phyloP scores from a whole-genome alignment of 1,139 yeast genomes.

The Debaryomycetaceae sp. region DNA sequence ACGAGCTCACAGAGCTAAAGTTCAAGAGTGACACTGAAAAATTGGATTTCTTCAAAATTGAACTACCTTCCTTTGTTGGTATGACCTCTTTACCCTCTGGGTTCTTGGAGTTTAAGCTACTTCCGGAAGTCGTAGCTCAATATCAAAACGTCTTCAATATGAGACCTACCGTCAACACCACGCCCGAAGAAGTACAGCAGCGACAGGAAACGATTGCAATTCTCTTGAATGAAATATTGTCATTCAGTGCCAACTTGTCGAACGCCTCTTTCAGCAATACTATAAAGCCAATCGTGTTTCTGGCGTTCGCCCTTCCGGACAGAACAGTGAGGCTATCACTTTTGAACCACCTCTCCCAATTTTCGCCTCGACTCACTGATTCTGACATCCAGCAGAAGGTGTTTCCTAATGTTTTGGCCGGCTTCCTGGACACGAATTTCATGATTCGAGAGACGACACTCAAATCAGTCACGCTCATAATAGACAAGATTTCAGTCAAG shows the following conservation, averaged over 20 bases:
- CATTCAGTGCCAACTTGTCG: conserved; percentile 36
- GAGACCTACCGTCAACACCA: conserved; percentile 20
- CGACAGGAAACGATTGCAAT: conserved; percentile 39
- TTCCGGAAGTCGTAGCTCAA: conserved; percentile 58
- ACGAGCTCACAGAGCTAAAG: conserved; percentile 49
- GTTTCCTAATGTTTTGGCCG: conserved; percentile 65
- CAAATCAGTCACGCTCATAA: conserved; percentile 60
- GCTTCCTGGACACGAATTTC: conserved; percentile 81
- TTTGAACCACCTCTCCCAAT: conserved; percentile 58
- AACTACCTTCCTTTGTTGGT: conserved; percentile 26
- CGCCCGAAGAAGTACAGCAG: conserved; percentile 26
- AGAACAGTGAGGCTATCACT: conserved; percentile 71
- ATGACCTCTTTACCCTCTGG: conserved; percentile 45
- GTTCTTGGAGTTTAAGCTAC: conserved; percentile 55
- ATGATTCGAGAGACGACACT: conserved; percentile 78
- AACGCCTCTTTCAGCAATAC: conserved; percentile 36
- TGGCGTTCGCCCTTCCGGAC: conserved; percentile 64
- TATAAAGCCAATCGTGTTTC: conserved; percentile 62
- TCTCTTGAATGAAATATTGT: conserved; percentile 43
- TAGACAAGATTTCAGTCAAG: conserved; percentile 68
- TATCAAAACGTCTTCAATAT: conserved; percentile 23
- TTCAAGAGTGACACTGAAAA: conserved; percentile 50
- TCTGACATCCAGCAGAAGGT: conserved; percentile 66
- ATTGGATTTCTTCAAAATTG: conserved; percentile 46
- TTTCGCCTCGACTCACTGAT: conserved; percentile 48